These are phyloP conservation scores for Emergomyces pasteurianus DNA, from an alignment of 2,329 filamentous ascomycete genomes.

Conservation along the genomic window DNA sequence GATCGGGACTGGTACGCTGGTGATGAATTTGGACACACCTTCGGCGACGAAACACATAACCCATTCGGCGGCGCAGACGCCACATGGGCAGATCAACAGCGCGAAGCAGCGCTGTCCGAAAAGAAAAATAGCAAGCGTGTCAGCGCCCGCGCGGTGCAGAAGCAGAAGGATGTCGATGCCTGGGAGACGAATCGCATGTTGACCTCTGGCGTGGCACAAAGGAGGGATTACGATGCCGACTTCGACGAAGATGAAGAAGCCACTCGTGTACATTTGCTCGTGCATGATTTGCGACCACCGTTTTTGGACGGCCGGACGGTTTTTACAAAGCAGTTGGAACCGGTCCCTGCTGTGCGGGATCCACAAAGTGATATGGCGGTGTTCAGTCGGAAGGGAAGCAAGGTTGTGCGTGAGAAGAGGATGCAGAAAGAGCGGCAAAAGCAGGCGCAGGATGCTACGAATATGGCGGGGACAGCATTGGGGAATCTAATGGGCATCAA, in stretches of 20 bases:
- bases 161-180: slow-evolving; percentile 88
- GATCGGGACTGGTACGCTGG: slow-evolving; percentile 90
- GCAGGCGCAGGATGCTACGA: slow-evolving; percentile 90
- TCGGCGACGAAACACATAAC: slow-evolving; percentile 87
- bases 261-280: slow-evolving; percentile 76
- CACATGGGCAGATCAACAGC: slow-evolving; percentile 62
- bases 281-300: slow-evolving; percentile 86
- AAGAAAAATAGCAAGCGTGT: slow-evolving; percentile 64
- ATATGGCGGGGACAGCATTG: slow-evolving; percentile 76
- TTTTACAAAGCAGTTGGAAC: slow-evolving; percentile 94
- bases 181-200: slow-evolving; percentile 99
- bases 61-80: slow-evolving; percentile 69
- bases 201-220: slow-evolving; percentile 86
- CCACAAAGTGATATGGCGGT: slow-evolving; percentile 98
- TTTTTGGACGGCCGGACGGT: slow-evolving; percentile 91
- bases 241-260: slow-evolving; percentile 78
- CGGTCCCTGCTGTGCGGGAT: slow-evolving; percentile 83
- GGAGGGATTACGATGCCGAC: slow-evolving; percentile 66
- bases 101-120: slow-evolving; percentile 61
- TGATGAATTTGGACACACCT: slow-evolving; percentile 72
- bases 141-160: slow-evolving; percentile 65
- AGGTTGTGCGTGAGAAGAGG: slow-evolving; percentile 78
- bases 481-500: slow-evolving; percentile 95
- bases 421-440: slow-evolving; percentile 89
- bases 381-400: slow-evolving; percentile 89